A percentile compares a stretch with the other conserved stretches of the same genome.
These are phyloP conservation scores for Ascochyta clinopodiicola DNA, from an alignment of 2,329 filamentous ascomycete genomes.

Conservation along the genomic window DNA sequence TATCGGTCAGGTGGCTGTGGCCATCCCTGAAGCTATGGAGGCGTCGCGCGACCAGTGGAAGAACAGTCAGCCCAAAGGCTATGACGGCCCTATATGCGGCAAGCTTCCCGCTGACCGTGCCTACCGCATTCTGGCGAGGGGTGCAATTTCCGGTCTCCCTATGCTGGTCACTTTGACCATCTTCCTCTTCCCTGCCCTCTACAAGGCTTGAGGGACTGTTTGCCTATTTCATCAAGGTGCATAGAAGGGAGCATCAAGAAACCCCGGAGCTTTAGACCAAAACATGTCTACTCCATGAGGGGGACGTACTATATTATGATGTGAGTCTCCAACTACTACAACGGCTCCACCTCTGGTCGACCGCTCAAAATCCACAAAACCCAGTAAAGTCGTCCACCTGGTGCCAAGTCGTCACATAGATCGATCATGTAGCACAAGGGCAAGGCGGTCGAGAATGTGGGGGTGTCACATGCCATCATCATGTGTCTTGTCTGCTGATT, in stretches of 20 bases:
- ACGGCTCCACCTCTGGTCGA: background rate
- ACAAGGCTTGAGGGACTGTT: background rate
- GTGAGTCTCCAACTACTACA: background rate
- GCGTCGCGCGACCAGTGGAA: background rate
- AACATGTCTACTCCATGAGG: background rate
- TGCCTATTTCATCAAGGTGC: too few relatives aligned
- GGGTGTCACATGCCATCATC: conserved; percentile 32
- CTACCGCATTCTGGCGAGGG: conserved; percentile 8
- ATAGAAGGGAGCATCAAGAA: background rate
- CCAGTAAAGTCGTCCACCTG: background rate
- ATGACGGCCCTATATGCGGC: conserved; percentile 4
- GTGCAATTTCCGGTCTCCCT: background rate
- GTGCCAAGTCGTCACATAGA: conserved; percentile 1
- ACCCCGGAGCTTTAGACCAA: background rate
- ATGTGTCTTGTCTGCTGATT: conserved; percentile 27
- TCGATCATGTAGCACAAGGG: conserved; percentile 12
- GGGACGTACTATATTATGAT: background rate
- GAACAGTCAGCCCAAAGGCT: background rate
- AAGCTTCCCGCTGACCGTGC: background rate
- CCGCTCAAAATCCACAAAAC: background rate
- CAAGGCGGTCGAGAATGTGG: conserved; percentile 25
- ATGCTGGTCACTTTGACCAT: conserved; percentile 12
- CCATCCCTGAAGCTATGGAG: conserved; percentile 9
- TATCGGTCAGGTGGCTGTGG: background rate
- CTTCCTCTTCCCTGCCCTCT: conserved; percentile 16